These are phyloP conservation scores for Ormosia semicastrata DNA, from an alignment of 306 rosid genomes.

Conservation along the genomic window DNA sequence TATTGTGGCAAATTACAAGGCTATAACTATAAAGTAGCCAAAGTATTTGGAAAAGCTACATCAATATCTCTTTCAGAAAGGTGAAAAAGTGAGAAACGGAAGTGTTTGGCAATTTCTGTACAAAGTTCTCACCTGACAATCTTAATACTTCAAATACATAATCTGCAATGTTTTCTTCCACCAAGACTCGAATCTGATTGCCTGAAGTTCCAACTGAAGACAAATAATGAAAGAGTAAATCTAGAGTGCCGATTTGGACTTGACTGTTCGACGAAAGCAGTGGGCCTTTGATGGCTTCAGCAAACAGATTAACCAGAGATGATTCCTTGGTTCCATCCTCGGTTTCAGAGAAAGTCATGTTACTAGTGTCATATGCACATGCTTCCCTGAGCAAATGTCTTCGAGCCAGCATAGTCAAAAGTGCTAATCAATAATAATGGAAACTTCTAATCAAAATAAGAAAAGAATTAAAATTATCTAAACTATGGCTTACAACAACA, in stretches of 20 bases:
- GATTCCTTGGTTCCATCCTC: conserved; percentile 46
- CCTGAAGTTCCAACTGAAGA: conserved; percentile 57
- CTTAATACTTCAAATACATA: conserved; percentile 90
- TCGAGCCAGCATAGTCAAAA: conserved; percentile 71
- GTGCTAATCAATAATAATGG: conserved; percentile 49
- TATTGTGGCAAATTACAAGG: background rate
- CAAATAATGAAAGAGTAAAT: conserved; percentile 66
- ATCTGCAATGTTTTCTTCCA: conserved; percentile 92
- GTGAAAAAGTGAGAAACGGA: background rate
- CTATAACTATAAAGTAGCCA: background rate
- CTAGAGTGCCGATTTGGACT: conserved; percentile 76
- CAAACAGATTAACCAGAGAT: conserved; percentile 57
- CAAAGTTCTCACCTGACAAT: conserved; percentile 72
- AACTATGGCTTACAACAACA: no score
- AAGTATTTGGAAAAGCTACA: background rate
- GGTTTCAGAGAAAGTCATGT: conserved; percentile 35
- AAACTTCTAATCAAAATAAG: conserved; percentile 30
- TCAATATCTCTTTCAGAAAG: conserved; percentile 1
- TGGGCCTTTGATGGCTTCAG: conserved; percentile 95
- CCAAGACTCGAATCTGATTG: conserved; percentile 64
- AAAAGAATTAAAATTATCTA: background rate
- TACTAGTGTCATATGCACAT: conserved; percentile 41
- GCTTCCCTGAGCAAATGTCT: conserved; percentile 58
- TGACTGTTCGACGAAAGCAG: conserved; percentile 75
- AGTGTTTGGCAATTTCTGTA: background rate